Evolutionary conservation across 371 early-diverging fungal genomes (phyloP).

Genomic region (Zopfochytrium polystomum): DNA sequence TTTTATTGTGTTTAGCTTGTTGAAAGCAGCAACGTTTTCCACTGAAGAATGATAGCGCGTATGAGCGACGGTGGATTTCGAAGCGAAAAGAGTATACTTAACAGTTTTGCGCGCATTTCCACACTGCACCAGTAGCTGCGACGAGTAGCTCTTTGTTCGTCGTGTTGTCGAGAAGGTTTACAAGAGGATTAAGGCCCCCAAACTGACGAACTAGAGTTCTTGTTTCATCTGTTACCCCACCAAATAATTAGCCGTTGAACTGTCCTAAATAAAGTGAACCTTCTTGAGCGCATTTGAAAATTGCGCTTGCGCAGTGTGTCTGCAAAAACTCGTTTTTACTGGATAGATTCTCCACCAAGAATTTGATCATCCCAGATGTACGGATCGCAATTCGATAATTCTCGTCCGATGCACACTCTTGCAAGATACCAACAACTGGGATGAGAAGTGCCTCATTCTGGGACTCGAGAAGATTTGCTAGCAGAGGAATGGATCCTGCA

Average conservation of each 20-base stretch:
- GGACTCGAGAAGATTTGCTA: conserved; percentile 54
- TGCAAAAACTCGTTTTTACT: conserved; percentile 52
- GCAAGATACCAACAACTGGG: conserved; percentile 58
- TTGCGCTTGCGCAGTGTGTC: conserved; percentile 57
- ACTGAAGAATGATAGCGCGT: conserved; percentile 23
- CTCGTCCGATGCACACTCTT: conserved; percentile 56
- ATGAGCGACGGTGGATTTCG: not conserved
- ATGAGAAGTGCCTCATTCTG: conserved; percentile 54
- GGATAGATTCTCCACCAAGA: conserved; percentile 57
- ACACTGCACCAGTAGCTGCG: conserved; percentile 60
- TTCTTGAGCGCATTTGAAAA: conserved; percentile 62
- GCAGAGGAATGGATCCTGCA: conserved; percentile 55
- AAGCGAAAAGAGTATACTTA: not conserved
- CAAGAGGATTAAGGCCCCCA: conserved; percentile 49
- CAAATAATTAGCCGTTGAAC: not conserved
- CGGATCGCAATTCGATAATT: conserved; percentile 52
- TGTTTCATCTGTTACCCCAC: conserved; percentile 44
- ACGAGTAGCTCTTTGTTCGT: conserved; percentile 52
- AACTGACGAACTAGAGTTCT: conserved; percentile 49
- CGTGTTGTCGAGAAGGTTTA: conserved; percentile 51
- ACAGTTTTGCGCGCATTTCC: conserved; percentile 60
- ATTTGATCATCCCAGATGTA: conserved; percentile 51
- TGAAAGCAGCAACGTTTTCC: conserved; percentile 55
- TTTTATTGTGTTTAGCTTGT: conserved; percentile 56
- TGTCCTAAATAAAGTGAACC: conserved; percentile 24